Percentiles rank a stretch among this genome's conserved stretches.
phyloP scores from a whole-genome alignment of 768 basidiomycete genomes.

The Boletus rufocinnamomeus region DNA sequence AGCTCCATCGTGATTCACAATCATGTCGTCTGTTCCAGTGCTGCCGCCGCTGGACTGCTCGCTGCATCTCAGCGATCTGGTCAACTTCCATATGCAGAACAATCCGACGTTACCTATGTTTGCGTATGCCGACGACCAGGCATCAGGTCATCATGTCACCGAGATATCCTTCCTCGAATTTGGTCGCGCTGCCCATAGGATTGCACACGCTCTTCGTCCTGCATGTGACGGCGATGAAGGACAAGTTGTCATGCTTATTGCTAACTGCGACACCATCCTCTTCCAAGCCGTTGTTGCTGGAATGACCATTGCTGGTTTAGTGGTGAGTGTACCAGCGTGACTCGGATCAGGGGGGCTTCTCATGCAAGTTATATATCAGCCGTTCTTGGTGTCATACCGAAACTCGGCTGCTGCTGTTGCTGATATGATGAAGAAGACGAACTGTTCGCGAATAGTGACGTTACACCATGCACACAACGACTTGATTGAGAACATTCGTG shows the following conservation, averaged over 20 bases:
- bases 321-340: conserved; percentile 34
- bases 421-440: conserved; percentile 14
- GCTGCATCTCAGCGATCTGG: conserved; percentile 16
- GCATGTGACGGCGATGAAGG: conserved; percentile 19
- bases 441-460: conserved; percentile 13
- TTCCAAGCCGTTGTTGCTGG: conserved; percentile 17
- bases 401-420: conserved; percentile 8
- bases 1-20: background rate
- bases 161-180: conserved; percentile 16
- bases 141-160: conserved; percentile 9
- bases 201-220: conserved; percentile 26
- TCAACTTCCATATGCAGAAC: conserved; percentile 21
- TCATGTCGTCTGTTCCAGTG: conserved; percentile 11
- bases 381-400: conserved; percentile 36
- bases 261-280: conserved; percentile 30
- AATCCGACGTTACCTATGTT: conserved; percentile 16
- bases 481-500: conserved; percentile 13
- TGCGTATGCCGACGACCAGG: conserved; percentile 16
- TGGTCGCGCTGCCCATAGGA: conserved; percentile 32
- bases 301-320: conserved; percentile 29
- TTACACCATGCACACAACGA: conserved; percentile 11
- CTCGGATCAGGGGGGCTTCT: conserved; percentile 24
- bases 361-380: conserved; percentile 16
- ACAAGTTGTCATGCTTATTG: conserved; percentile 35
- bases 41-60: conserved; percentile 20